Percentiles rank a stretch among this genome's conserved stretches.
These are phyloP conservation scores for Fusarium sarcochroum DNA, from an alignment of 2,329 filamentous ascomycete genomes.

Conservation along the genomic window DNA sequence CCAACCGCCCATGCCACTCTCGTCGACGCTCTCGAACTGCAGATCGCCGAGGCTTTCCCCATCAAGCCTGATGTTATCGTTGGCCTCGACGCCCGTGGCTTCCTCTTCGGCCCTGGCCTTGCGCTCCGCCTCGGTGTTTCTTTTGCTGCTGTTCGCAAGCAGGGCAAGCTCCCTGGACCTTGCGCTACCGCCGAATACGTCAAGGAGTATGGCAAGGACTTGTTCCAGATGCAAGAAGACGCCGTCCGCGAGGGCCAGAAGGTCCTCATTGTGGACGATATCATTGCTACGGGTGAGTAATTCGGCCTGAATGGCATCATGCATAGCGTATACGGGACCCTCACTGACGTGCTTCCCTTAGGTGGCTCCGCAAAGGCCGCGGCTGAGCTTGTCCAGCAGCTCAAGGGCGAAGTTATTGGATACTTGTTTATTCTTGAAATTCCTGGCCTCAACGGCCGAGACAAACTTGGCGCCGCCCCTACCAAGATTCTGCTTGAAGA, in stretches of 20 bases:
- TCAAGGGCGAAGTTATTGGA: conserved; percentile 87
- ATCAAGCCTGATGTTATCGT: conserved; percentile 89
- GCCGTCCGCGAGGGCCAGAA: conserved; percentile 88
- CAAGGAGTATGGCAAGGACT: conserved; percentile 97
- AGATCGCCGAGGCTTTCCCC: conserved; percentile 76
- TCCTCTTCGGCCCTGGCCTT: conserved; percentile 92
- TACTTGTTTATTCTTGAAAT: conserved; percentile 98
- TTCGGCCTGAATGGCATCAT: conserved; percentile 12
- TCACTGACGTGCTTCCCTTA: conserved; percentile 56
- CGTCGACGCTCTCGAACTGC: conserved; percentile 86
- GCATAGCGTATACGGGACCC: conserved; percentile 8
- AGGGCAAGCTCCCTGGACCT: conserved; percentile 94
- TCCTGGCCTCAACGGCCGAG: conserved; percentile 90
- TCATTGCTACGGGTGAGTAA: conserved; percentile 93
- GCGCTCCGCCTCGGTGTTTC: conserved; percentile 85
- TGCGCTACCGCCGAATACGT: conserved; percentile 87
- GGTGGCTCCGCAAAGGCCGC: conserved; percentile 93
- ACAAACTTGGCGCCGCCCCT: conserved; percentile 84
- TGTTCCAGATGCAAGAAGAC: conserved; percentile 95
- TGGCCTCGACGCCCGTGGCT: conserved; percentile 93
- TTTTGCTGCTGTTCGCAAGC: conserved; percentile 95
- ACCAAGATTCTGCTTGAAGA: conserved; percentile 84
- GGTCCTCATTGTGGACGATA: conserved; percentile 95
- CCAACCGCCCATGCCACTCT: conserved; percentile 80
- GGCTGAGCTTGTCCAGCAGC: conserved; percentile 85